Evolutionary conservation across 106 monocot species (phyloP).

Genomic region (Apostasia ramifera): DNA sequence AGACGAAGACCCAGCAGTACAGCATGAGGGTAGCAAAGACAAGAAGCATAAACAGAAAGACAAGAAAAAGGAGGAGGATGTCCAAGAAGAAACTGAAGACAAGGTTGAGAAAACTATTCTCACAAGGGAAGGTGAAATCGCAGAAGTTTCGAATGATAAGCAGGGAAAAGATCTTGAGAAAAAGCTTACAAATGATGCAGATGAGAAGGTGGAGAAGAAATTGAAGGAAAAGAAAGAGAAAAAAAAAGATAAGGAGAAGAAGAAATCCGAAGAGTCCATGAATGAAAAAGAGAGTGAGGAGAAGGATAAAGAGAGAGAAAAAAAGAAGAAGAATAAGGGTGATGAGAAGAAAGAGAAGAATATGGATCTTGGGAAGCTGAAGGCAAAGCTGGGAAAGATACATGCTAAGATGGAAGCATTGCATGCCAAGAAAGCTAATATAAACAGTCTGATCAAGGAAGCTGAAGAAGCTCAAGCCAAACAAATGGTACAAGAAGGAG

Average conservation of each 20-base stretch:
- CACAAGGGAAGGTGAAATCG: neutral
- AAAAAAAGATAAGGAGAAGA: conserved; percentile 6
- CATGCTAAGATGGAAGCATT: conserved; percentile 38
- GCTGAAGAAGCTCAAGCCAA: conserved; percentile 20
- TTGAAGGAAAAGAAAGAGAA: neutral
- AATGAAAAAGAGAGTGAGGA: conserved; percentile 20
- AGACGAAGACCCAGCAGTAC: too few relatives aligned
- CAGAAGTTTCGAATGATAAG: neutral
- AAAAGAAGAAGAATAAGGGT: conserved; percentile 15
- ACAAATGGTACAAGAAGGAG: conserved; percentile 18
- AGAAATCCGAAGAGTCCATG: conserved; percentile 4
- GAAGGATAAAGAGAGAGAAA: conserved; percentile 15
- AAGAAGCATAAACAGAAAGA: neutral
- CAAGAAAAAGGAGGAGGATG: too few relatives aligned
- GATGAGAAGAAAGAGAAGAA: conserved; percentile 18
- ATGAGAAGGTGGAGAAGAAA: conserved; percentile 4
- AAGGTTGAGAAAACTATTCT: neutral
- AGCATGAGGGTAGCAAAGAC: too few relatives aligned
- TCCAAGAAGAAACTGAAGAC: too few relatives aligned
- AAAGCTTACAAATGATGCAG: neutral
- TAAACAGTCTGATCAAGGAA: conserved; percentile 45
- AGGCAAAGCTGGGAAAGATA: conserved; percentile 60
- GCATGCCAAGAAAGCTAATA: conserved; percentile 33
- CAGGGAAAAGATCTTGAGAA: neutral
- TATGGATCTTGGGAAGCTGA: conserved; percentile 34